Base-by-base conservation (phyloP, 1,284 basidiomycete species). In the Trichosporon sp. region DNA sequence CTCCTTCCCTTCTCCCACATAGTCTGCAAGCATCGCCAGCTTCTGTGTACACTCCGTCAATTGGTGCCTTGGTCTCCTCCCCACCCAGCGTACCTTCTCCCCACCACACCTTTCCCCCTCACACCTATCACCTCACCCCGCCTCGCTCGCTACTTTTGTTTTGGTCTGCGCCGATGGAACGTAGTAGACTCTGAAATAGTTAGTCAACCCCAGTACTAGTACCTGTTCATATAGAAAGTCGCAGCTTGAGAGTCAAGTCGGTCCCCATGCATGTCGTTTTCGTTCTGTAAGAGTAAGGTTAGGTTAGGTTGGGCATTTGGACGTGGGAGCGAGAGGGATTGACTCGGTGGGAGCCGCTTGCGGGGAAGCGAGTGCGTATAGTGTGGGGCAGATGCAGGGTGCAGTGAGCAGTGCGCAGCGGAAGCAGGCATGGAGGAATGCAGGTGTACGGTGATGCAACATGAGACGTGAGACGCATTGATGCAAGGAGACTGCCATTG, bases 161-260 rank as follows among this genome's bases (percentile, higher is more conserved):
- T 54, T 54, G 43, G 43, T 46, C 43, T 46, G 43, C 43, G 43
- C 43, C 5, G n/a, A 46, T 46, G 10, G 43, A 46, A 46, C 16
- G 43, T n/a, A 10, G 43, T n/a, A 46, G 43, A 46, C 43, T n/a
- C 43, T 46, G 43, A 46, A 14, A 46, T 11, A 54, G 51, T 26
- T 26, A 54, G 51, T 54, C 51, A 54, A 7, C 51, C 51, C 21
- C 51, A 54, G 51, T 54, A 54, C 51, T 26, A 54, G 51, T 54
- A 54, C 51, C 51, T 54, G 51, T 54, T 54, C 51, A 54, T 54
- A 54, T 54, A 54, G 51, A 54, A 54, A 54, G 51, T 54, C 21
- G n/a, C n/a, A 54, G 19, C 51, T 21, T 3, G 8, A 8, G 19
- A 26, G 19, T 26, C 51, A 21, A 19, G 51, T 54, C 51, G 51